Evolutionary conservation across 129 eudicot species (phyloP).

Genomic region (Centaurea solstitialis): DNA sequence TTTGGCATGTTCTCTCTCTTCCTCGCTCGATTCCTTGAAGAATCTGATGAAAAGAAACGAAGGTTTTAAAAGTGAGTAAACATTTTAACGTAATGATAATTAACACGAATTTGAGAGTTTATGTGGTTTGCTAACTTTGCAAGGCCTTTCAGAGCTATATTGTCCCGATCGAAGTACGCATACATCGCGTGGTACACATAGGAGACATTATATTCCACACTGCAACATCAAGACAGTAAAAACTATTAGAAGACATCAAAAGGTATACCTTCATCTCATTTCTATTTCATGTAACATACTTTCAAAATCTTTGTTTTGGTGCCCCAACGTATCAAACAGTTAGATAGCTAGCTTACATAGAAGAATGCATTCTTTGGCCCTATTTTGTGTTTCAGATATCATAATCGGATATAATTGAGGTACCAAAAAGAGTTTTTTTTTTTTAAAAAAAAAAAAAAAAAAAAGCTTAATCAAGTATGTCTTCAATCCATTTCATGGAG

Average conservation of each 20-base stretch:
- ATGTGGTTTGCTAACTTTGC: slow-evolving; percentile 63
- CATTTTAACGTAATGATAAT: neutral
- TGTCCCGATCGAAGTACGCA: slow-evolving; percentile 93
- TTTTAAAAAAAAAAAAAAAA: too few relatives aligned
- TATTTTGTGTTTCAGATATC: too few relatives aligned
- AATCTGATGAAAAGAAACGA: slow-evolving; percentile 44
- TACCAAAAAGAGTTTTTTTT: too few relatives aligned
- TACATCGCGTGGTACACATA: slow-evolving; percentile 81
- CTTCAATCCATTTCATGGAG: neutral
- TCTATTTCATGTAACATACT: too few relatives aligned
- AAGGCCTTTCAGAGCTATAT: slow-evolving; percentile 84
- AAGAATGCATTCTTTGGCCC: neutral
- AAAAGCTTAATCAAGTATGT: neutral
- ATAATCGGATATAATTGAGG: too few relatives aligned
- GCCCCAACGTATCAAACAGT: neutral
- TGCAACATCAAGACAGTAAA: slow-evolving; percentile 29
- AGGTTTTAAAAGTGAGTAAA: neutral
- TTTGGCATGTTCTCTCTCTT: slow-evolving; percentile 96
- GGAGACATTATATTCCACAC: slow-evolving; percentile 92
- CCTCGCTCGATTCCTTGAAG: slow-evolving; percentile 88
- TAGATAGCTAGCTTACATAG: too few relatives aligned
- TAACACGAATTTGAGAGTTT: neutral
- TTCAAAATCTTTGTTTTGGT: neutral
- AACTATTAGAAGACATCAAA: neutral
- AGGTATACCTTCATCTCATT: neutral